A percentile compares a stretch with the other conserved stretches of the same genome.
These are phyloP conservation scores for Scytalidium sp. DNA, from an alignment of 2,329 filamentous ascomycete genomes.

Conservation along the genomic window DNA sequence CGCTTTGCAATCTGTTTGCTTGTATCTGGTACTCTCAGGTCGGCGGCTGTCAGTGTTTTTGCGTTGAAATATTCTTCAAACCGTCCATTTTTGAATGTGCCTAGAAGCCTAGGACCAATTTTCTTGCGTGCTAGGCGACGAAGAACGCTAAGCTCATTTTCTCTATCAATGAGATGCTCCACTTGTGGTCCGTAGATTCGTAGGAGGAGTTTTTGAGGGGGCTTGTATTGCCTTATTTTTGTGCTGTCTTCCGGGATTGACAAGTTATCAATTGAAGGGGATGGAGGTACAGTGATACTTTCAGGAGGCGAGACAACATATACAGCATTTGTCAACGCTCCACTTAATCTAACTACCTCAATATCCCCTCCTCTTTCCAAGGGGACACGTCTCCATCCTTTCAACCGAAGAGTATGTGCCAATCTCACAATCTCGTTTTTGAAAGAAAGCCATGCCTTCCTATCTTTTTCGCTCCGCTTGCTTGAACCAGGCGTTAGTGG, in stretches of 20 bases:
- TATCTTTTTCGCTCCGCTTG: slow-evolving; percentile 60
- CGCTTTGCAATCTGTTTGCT: slow-evolving; percentile 94
- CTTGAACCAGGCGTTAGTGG: slow-evolving; percentile 36
- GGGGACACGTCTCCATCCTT: slow-evolving; percentile 85
- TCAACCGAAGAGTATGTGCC: slow-evolving; percentile 82
- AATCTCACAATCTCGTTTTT: slow-evolving; percentile 90
- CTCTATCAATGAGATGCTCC: slow-evolving; percentile 91
- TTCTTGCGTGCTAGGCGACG: slow-evolving; percentile 84
- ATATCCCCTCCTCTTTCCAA: slow-evolving; percentile 67
- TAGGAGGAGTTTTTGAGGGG: slow-evolving; percentile 68
- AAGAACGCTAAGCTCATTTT: slow-evolving; percentile 84
- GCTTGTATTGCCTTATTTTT: slow-evolving; percentile 21
- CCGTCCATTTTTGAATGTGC: slow-evolving; percentile 89
- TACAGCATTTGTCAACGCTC: slow-evolving; percentile 92
- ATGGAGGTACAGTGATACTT: slow-evolving; percentile 45
- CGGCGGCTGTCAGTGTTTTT: slow-evolving; percentile 70
- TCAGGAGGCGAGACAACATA: slow-evolving; percentile 87
- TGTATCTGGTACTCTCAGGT: slow-evolving; percentile 77
- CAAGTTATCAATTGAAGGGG: slow-evolving; percentile 35
- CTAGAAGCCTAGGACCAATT: slow-evolving; percentile 86
- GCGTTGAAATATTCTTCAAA: slow-evolving; percentile 96
- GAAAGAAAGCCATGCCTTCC: slow-evolving; percentile 78
- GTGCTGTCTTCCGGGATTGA: neutral
- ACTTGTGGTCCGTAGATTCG: slow-evolving; percentile 94
- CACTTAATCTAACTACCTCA: slow-evolving; percentile 74